Evolutionary conservation across 345 rosid genomes (phyloP), one percentile per base, ranked within the genome.

Genomic region (Eucalyptus shirleyi): DNA sequence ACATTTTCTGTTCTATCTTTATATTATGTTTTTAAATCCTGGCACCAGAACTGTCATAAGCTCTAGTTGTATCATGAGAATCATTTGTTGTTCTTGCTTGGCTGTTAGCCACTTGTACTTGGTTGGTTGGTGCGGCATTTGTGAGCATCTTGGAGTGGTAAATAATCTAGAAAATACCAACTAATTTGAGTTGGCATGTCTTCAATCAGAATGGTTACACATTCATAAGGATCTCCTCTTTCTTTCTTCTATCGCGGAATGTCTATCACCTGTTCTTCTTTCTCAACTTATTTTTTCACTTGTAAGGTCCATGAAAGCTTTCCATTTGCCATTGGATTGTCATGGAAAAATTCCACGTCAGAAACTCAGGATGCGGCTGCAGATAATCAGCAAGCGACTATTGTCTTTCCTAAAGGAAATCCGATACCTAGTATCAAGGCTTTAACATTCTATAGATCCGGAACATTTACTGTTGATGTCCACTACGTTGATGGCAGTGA

Each of bases 361-460:
- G 99, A 97, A 87, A 86, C 94, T 86, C 95, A 93, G 91, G 93
- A 93, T 92, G 98, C 92, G 88, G 93, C 92, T 55, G 90, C 92
- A 15, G 99, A 98, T 55, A 95, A 95, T 88, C 96, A 95, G 56
- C 99, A 95, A 91, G 92, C 95, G 89, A 95, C 96, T 50, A 55
- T 96, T 90, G 98, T 98, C 16, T 97, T 98, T 42, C 97, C 97
- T 59, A 96, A 94, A 92, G 99, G 99, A 90, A 98, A 98, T 89
- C 92, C 96, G 1, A 93, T 98, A 56, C 98, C 99, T 47, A 98
- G 99, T 87, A 86, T 96, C 88, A 98, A 98, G 94, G 98, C 97
- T 88, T 89, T 97, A 91, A 96, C 99, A 5, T 97, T 97, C 91
- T 95, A 94, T 90, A 95, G 97, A 89, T 92, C 97, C 30, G 96